These are phyloP conservation scores for Lavandula angustifolia DNA, from an alignment of 257 asterid genomes.

Conservation along the genomic window DNA sequence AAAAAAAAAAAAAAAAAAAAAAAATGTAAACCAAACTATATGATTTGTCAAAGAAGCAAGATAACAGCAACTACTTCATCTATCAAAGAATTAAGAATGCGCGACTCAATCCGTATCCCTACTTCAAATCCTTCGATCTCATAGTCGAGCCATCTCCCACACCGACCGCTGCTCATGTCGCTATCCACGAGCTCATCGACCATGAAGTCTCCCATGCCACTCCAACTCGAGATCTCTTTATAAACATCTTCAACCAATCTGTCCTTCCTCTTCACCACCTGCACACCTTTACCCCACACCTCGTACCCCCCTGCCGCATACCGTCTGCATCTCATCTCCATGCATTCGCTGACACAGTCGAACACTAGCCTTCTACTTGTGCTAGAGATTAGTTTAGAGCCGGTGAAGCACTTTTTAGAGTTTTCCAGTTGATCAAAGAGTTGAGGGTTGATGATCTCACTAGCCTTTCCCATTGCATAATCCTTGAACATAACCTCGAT, in stretches of 20 bases:
- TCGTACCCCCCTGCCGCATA: conserved; percentile 52
- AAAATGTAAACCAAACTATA: neutral
- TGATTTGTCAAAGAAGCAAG: conserved; percentile 40
- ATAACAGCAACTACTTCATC: conserved; percentile 78
- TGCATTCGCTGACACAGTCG: conserved; percentile 63
- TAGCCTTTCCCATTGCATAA: conserved; percentile 54
- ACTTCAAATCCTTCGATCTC: conserved; percentile 67
- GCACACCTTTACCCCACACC: conserved; percentile 60
- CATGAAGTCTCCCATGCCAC: conserved; percentile 60
- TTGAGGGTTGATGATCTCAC: conserved; percentile 47
- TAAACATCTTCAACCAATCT: conserved; percentile 65
- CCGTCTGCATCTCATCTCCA: conserved; percentile 56
- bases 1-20: no score
- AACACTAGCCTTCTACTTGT: conserved; percentile 53
- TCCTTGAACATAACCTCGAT: conserved; percentile 58
- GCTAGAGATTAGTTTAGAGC: conserved; percentile 40
- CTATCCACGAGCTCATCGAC: conserved; percentile 85
- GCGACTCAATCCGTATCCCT: conserved; percentile 64
- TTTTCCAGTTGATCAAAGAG: conserved; percentile 63
- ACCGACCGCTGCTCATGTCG: conserved; percentile 66
- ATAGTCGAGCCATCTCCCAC: conserved; percentile 77
- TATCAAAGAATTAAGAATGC: conserved; percentile 66
- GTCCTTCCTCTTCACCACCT: conserved; percentile 48
- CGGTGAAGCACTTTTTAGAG: conserved; percentile 28
- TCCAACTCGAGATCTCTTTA: conserved; percentile 63